phyloP scores from a whole-genome alignment of 805 yeast genomes.

The Tetrapisispora pingtungensis region DNA sequence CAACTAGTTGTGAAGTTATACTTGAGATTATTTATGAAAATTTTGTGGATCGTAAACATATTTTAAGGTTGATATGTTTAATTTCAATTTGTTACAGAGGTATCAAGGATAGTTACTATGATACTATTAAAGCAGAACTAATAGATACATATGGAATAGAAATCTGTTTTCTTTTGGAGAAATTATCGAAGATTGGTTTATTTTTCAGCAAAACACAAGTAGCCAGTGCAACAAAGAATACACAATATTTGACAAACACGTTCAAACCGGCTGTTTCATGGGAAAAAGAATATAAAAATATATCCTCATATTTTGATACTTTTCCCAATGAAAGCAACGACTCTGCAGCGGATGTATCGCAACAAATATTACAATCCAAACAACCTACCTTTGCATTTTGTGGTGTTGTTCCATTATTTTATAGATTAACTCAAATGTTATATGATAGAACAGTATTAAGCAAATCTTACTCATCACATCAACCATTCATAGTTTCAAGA shows the following conservation, averaged over 20 bases:
- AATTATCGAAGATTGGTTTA: slow-evolving; percentile 14
- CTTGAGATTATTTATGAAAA: slow-evolving; percentile 41
- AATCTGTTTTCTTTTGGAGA: slow-evolving; percentile 18
- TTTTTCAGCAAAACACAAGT: slow-evolving; percentile 11
- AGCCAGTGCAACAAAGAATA: not conserved
- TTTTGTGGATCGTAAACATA: slow-evolving; percentile 31
- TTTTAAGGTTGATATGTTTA: slow-evolving; percentile 46
- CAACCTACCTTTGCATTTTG: slow-evolving; percentile 54
- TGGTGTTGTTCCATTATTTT: slow-evolving; percentile 69
- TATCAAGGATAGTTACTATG: slow-evolving; percentile 52
- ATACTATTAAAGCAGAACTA: slow-evolving; percentile 43
- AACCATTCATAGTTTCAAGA: slow-evolving; percentile 25
- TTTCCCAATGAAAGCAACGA: slow-evolving; percentile 18
- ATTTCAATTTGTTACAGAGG: slow-evolving; percentile 62
- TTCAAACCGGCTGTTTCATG: slow-evolving; percentile 3
- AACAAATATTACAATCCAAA: slow-evolving; percentile 10
- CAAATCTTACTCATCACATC: slow-evolving; percentile 25
- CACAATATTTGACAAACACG: not conserved
- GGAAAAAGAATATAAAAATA: slow-evolving; percentile 17
- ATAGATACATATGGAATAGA: slow-evolving; percentile 55
- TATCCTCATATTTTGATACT: slow-evolving; percentile 21
- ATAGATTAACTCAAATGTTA: slow-evolving; percentile 61
- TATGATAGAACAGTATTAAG: slow-evolving; percentile 46
- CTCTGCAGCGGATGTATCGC: not conserved
- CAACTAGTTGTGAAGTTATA: slow-evolving; percentile 30